Percentiles rank a stretch among this genome's conserved stretches.
Evolutionary conservation across 306 rosid species (phyloP).

Genomic region (Abrus pulchellus): DNA sequence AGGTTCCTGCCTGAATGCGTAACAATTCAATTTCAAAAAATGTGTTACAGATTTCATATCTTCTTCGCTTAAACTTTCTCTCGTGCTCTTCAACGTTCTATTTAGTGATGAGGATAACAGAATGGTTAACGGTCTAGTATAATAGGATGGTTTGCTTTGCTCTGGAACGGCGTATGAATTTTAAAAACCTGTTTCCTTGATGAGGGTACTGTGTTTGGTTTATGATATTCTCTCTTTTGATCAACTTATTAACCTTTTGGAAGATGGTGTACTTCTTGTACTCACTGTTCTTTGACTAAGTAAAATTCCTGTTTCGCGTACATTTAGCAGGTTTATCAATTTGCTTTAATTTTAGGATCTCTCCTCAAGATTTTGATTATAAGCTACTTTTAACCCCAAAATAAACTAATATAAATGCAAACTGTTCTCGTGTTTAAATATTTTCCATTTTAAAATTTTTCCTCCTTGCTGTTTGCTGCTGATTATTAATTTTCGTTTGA

Average conservation of each 20-base stretch:
- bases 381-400: background rate
- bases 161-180: background rate
- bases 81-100: background rate
- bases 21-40: background rate
- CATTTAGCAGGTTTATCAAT: background rate
- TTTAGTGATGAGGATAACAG: background rate
- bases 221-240: background rate
- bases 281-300: background rate
- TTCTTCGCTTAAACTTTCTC: background rate
- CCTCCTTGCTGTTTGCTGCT: background rate
- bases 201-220: background rate
- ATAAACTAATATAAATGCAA: background rate
- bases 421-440: background rate
- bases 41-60: background rate
- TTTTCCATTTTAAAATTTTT: background rate
- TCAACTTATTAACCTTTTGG: background rate
- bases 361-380: background rate
- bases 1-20: background rate
- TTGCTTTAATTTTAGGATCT: constrained; percentile 8
- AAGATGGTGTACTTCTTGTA: constrained; percentile 14
- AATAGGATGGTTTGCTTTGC: background rate
- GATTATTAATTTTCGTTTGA: constrained; percentile 2
- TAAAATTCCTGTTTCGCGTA: background rate
- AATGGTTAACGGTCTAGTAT: background rate
- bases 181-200: background rate